Percentiles rank a stretch among this genome's conserved stretches.
Evolutionary conservation across 139 green algal species (phyloP).

Genomic region (Chara braunii): DNA sequence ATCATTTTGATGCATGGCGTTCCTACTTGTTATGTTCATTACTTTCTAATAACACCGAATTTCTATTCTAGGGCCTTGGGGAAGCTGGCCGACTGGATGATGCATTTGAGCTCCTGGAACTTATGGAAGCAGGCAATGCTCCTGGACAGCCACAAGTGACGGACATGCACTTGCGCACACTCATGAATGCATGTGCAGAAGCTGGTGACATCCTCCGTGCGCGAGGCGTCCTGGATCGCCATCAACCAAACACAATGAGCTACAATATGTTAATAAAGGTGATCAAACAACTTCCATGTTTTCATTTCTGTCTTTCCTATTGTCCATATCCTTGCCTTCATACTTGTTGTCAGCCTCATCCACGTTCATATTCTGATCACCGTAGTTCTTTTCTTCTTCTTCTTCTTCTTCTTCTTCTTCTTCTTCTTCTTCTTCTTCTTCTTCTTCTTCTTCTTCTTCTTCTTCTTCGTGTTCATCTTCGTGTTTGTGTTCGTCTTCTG

Average conservation of each 20-base stretch:
- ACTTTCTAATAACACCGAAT: too few species aligned
- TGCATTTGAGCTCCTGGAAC: slow-evolving; percentile 36
- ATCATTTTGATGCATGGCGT: too few species aligned
- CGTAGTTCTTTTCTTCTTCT: background rate
- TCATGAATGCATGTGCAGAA: slow-evolving; percentile 39
- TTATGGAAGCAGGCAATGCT: slow-evolving; percentile 24
- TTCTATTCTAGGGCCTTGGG: slow-evolving; percentile 23
- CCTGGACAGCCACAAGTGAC: slow-evolving; percentile 25
- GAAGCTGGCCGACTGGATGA: slow-evolving; percentile 27
- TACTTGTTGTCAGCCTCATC: background rate
- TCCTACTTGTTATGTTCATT: too few species aligned
- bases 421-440: background rate
- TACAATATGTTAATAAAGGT: slow-evolving; percentile 44
- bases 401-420: background rate
- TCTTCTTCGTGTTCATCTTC: background rate
- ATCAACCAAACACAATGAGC: slow-evolving; percentile 21
- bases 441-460: background rate
- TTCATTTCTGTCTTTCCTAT: too few species aligned
- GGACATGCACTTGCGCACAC: slow-evolving; percentile 30
- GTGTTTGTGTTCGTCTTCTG: too few species aligned
- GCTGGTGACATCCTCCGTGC: slow-evolving; percentile 24
- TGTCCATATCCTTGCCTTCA: too few species aligned
- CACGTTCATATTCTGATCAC: background rate
- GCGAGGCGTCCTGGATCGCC: slow-evolving; percentile 14
- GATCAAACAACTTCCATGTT: too few species aligned